Conservation (phyloP, 495 filamentous ascomycete genomes). For the Hypoxylon subgilvum region DNA sequence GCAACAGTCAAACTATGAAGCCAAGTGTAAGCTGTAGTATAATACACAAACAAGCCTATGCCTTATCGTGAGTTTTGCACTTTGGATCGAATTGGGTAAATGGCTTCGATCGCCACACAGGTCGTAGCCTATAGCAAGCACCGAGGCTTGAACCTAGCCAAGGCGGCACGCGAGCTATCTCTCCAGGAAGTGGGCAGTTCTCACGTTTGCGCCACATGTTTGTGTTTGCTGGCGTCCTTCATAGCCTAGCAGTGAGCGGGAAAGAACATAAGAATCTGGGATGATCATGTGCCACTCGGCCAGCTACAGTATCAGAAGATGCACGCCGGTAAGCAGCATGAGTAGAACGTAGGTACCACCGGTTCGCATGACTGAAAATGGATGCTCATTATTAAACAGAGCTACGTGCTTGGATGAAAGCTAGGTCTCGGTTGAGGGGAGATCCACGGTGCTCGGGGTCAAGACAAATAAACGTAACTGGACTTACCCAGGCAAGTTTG, state of each 20-base stretch:
- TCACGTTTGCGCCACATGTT: constrained; percentile 10
- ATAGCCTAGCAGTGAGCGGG: constrained; percentile 2
- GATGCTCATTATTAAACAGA: not conserved
- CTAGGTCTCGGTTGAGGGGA: constrained; percentile 1
- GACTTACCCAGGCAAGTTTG: constrained; percentile 23
- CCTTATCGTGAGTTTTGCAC: too few species aligned
- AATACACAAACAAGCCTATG: too few species aligned
- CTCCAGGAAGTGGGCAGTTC: not conserved
- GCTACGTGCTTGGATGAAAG: constrained; percentile 5
- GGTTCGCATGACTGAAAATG: not conserved
- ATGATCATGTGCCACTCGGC: constrained; percentile 18
- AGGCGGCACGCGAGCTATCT: too few species aligned
- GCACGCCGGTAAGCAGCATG: constrained; percentile 8
- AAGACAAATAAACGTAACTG: not conserved
- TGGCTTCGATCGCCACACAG: too few species aligned
- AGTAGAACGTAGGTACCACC: not conserved
- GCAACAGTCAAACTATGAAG: too few species aligned
- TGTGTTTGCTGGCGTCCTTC: constrained; percentile 17
- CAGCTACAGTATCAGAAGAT: constrained; percentile 8
- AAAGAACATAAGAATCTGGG: constrained; percentile 12
- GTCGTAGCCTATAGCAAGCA: too few species aligned
- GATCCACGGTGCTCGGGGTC: not conserved
- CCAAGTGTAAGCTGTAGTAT: too few species aligned
- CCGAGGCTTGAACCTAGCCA: too few species aligned
- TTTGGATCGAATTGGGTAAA: too few species aligned